Evolutionary conservation across 139 green algal species (phyloP).

Genomic region (Parachlorella kessleri): DNA sequence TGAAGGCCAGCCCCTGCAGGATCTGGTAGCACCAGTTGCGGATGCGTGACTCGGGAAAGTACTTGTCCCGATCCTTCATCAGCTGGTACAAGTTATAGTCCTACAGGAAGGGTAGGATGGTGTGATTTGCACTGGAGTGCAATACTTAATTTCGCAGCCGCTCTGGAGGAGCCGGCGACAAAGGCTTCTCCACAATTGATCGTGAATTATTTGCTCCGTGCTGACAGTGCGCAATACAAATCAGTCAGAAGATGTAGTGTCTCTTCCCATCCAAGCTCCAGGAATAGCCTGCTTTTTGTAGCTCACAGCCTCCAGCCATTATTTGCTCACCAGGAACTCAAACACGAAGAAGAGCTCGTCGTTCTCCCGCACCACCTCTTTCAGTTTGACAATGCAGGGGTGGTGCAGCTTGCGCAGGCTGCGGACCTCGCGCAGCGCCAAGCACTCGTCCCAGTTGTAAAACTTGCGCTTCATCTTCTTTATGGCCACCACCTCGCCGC

Average conservation of each 20-base stretch:
- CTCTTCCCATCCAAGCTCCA: not conserved
- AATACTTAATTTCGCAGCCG: too few relatives aligned
- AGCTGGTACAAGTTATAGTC: constrained; percentile 96
- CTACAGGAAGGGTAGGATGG: constrained; percentile 41
- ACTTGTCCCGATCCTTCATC: constrained; percentile 89
- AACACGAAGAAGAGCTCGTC: constrained; percentile 98
- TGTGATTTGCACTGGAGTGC: too few relatives aligned
- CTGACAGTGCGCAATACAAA: too few relatives aligned
- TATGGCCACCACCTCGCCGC: constrained; percentile 94
- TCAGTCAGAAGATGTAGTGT: not conserved
- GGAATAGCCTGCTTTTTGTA: not conserved
- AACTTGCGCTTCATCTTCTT: constrained; percentile 99
- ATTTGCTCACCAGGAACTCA: constrained; percentile 85
- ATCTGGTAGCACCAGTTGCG: constrained; percentile 91
- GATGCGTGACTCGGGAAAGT: constrained; percentile 81
- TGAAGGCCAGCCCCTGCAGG: constrained; percentile 90
- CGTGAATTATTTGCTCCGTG: too few relatives aligned
- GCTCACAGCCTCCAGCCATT: not conserved
- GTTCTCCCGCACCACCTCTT: constrained; percentile 96
- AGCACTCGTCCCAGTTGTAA: constrained; percentile 96
- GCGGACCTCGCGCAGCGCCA: constrained; percentile 84
- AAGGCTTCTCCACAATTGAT: too few relatives aligned
- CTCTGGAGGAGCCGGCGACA: too few relatives aligned
- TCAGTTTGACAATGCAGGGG: constrained; percentile 93
- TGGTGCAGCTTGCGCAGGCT: constrained; percentile 94